Evolutionary conservation across 345 rosid species (phyloP).

Genomic region (Clausena lansium): DNA sequence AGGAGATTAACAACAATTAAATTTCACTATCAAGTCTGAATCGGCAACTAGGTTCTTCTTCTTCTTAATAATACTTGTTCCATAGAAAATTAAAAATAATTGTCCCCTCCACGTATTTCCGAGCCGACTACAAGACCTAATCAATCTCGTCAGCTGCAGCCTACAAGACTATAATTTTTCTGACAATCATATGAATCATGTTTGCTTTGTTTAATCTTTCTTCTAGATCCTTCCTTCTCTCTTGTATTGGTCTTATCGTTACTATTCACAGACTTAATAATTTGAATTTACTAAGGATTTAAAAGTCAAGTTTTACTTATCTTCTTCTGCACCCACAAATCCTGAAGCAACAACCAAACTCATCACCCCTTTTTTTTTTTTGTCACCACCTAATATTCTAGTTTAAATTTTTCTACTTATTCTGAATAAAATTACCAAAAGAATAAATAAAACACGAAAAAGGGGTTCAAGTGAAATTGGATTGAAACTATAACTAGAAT

Average conservation of each 20-base stretch:
- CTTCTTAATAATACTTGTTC: background rate
- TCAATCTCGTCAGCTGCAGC: background rate
- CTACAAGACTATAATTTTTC: background rate
- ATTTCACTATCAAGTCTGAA: slow-evolving; percentile 17
- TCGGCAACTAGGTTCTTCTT: slow-evolving; percentile 15
- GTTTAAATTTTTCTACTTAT: no score
- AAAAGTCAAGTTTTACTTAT: no score
- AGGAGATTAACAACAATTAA: background rate
- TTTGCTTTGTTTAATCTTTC: background rate
- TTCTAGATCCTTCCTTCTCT: background rate
- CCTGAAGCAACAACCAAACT: no score
- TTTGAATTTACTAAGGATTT: background rate
- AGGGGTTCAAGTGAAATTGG: no score
- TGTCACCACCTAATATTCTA: no score
- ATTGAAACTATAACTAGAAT: background rate
- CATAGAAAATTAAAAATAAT: background rate
- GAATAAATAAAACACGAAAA: no score
- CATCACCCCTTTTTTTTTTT: no score
- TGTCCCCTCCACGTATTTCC: background rate
- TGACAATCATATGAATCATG: background rate
- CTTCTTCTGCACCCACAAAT: no score
- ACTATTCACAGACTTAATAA: background rate
- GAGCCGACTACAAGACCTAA: background rate
- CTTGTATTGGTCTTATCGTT: background rate
- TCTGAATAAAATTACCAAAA: no score